These are phyloP conservation scores for Bipolaris oryzae DNA, from an alignment of 2,329 filamentous ascomycete species.

Conservation along the genomic window DNA sequence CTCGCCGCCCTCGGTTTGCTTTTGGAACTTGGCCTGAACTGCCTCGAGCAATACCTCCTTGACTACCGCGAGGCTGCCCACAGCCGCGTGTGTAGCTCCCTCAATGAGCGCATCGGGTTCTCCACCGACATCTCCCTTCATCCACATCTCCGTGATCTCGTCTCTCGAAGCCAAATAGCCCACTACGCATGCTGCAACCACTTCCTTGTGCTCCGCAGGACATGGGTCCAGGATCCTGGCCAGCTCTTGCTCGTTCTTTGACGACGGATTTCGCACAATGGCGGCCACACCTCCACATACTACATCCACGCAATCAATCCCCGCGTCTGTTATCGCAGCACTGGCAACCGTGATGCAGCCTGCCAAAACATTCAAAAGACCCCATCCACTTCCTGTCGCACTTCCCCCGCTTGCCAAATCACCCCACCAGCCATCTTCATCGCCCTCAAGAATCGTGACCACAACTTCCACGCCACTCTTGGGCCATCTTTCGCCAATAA, in stretches of 20 bases:
- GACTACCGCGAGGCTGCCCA: slow-evolving; percentile 64
- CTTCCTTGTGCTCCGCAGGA: slow-evolving; percentile 76
- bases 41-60: slow-evolving; percentile 65
- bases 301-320: slow-evolving; percentile 93
- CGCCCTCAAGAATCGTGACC: slow-evolving; percentile 89
- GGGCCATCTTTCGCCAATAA: slow-evolving; percentile 96
- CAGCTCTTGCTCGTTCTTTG: slow-evolving; percentile 38
- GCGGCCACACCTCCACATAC: slow-evolving; percentile 89
- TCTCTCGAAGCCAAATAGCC: slow-evolving; percentile 86
- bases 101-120: slow-evolving; percentile 63
- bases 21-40: slow-evolving; percentile 41
- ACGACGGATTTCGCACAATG: slow-evolving; percentile 59
- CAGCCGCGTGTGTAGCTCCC: slow-evolving; percentile 67
- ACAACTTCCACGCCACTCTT: slow-evolving; percentile 97
- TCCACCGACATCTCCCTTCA: slow-evolving; percentile 71
- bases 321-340: slow-evolving; percentile 89
- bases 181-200: slow-evolving; percentile 85
- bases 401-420: slow-evolving; percentile 49
- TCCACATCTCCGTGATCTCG: slow-evolving; percentile 93
- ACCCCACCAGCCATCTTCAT: slow-evolving; percentile 76
- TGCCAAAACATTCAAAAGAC: slow-evolving; percentile 87
- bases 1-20: slow-evolving; percentile 22
- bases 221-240: slow-evolving; percentile 78
- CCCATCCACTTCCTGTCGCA: slow-evolving; percentile 72
- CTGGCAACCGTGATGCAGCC: slow-evolving; percentile 94